Percentiles rank a stretch among this genome's conserved stretches.
Evolutionary conservation across 2,329 filamentous ascomycete genomes (phyloP).

Genomic region (Coniochaeta sp.): DNA sequence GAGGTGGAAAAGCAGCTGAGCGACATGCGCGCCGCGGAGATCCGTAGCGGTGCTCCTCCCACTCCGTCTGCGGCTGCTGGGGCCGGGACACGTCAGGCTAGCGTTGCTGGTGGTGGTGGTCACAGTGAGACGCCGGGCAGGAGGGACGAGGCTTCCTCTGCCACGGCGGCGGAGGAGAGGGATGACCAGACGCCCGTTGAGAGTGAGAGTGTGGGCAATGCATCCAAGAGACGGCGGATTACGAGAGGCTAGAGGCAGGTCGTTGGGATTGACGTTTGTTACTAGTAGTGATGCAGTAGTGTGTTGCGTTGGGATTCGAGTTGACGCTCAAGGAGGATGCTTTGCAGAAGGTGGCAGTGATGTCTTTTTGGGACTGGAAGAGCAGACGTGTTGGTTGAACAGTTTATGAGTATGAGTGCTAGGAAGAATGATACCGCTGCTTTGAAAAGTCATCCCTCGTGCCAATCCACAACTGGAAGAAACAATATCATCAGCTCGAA

Average conservation of each 20-base stretch:
- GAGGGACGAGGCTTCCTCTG: constrained; percentile 2
- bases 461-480: too few species aligned
- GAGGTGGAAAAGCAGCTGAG: constrained; percentile 75
- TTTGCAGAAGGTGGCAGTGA: background rate
- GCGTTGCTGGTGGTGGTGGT: constrained; percentile 8
- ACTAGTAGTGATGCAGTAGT: background rate
- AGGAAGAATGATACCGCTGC: background rate
- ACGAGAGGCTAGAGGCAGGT: constrained; percentile 6
- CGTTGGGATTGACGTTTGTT: background rate
- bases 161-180: constrained; percentile 2
- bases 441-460: background rate
- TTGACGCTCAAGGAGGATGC: background rate
- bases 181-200: constrained; percentile 8
- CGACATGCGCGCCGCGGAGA: constrained; percentile 69
- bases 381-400: background rate
- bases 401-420: background rate
- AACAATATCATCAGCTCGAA: too few species aligned
- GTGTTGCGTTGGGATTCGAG: too few species aligned
- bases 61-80: constrained; percentile 15
- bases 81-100: constrained; percentile 12
- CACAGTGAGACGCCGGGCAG: constrained; percentile 4
- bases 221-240: constrained; percentile 13
- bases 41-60: constrained; percentile 35
- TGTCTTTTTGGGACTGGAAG: background rate
- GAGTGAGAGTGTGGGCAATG: constrained; percentile 6